Conservation (phyloP, 2,329 filamentous ascomycete genomes). For the Fusarium nygamai region DNA sequence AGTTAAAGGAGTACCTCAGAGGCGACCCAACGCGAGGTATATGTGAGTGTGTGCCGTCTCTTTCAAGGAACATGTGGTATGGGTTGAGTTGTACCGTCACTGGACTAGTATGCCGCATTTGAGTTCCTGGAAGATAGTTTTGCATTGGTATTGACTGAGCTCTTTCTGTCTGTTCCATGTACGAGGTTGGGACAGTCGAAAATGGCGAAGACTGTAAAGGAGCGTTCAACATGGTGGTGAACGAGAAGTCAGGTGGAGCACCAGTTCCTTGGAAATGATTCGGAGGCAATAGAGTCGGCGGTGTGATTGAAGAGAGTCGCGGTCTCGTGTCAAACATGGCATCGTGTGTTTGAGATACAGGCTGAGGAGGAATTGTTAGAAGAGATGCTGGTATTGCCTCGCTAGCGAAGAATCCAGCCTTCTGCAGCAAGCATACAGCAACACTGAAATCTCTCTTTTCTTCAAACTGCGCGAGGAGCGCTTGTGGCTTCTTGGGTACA, state of each 20-base stretch:
- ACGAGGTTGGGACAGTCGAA: background rate
- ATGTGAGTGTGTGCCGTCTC: slow-evolving; percentile 18
- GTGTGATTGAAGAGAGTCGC: slow-evolving; percentile 43
- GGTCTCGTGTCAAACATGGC: slow-evolving; percentile 23
- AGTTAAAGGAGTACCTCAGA: slow-evolving; percentile 34
- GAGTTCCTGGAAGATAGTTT: background rate
- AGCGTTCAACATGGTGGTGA: slow-evolving; percentile 26
- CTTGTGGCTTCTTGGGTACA: slow-evolving; percentile 39
- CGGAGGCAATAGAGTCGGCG: background rate
- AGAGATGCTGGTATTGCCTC: slow-evolving; percentile 18
- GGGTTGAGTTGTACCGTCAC: slow-evolving; percentile 33
- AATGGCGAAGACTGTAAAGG: background rate
- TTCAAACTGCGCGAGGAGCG: slow-evolving; percentile 43
- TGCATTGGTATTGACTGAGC: slow-evolving; percentile 14
- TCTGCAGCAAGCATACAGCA: slow-evolving; percentile 46
- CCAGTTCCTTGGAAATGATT: background rate
- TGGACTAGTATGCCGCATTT: background rate
- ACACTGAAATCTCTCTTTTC: slow-evolving; percentile 48
- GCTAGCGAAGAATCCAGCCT: slow-evolving; percentile 43
- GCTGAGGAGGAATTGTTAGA: background rate
- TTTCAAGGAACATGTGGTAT: slow-evolving; percentile 35
- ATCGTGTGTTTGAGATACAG: background rate
- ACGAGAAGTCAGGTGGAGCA: slow-evolving; percentile 10
- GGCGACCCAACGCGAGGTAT: slow-evolving; percentile 44
- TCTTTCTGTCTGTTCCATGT: slow-evolving; percentile 14